phyloP scores from a whole-genome alignment of 192 early-diverging fungal genomes.

The Backusella circina region DNA sequence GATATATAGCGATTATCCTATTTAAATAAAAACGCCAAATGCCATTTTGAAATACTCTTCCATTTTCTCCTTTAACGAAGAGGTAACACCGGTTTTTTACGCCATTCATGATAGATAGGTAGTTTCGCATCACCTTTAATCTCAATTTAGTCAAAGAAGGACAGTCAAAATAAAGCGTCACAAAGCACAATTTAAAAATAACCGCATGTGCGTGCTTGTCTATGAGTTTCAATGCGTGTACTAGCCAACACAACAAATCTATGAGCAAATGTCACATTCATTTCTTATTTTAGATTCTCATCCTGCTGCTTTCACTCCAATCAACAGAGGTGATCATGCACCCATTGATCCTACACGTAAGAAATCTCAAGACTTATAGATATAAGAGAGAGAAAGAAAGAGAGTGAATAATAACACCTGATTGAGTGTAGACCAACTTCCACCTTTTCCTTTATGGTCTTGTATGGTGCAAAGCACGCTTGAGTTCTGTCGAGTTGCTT shows the following conservation, averaged over 20 bases:
- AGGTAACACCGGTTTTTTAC: not conserved
- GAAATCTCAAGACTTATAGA: not conserved
- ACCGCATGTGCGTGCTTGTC: not conserved
- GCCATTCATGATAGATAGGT: not conserved
- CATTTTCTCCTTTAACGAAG: not conserved
- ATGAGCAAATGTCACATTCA: not conserved
- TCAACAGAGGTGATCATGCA: not conserved
- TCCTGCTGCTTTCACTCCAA: not conserved
- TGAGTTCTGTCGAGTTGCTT: conserved; percentile 19
- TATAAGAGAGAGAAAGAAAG: not conserved
- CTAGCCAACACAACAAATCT: not conserved
- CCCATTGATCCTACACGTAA: not conserved
- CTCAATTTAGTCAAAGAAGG: not conserved
- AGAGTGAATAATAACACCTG: conserved; percentile 4
- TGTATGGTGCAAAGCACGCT: conserved; percentile 20
- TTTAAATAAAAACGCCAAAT: not conserved
- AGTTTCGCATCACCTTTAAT: not conserved
- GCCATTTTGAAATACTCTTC: not conserved
- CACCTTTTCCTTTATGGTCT: conserved; percentile 22
- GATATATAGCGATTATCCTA: too few relatives aligned
- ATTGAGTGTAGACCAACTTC: conserved; percentile 7
- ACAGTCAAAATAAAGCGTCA: not conserved
- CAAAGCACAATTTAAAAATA: not conserved
- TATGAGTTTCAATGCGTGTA: not conserved
- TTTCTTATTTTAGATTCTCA: conserved; percentile 4